Conservation (phyloP, 352 stramenopile species). For the Phytophthora uliginosa region DNA sequence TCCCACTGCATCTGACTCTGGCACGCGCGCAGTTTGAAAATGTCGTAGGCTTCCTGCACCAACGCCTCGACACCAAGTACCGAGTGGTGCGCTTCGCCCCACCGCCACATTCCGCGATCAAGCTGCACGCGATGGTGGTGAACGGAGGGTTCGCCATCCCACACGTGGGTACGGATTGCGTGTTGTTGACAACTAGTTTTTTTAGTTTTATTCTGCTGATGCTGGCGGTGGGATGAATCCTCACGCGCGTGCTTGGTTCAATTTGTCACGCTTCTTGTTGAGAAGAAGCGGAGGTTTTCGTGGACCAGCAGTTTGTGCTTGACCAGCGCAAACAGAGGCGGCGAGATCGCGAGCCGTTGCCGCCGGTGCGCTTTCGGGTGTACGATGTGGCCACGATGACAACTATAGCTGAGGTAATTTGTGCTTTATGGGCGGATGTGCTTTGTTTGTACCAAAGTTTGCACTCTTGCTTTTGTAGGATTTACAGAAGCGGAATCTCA, state of each 20-base stretch:
- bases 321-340: conserved; percentile 33
- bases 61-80: conserved; percentile 57
- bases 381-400: conserved; percentile 54
- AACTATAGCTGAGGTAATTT: conserved; percentile 48
- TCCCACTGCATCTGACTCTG: conserved; percentile 6
- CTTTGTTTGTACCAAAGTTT: not conserved
- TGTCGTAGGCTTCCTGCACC: conserved; percentile 51
- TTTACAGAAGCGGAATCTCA: conserved; percentile 46
- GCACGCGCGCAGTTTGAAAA: conserved; percentile 57
- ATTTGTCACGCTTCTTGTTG: not conserved
- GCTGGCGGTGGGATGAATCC: not conserved
- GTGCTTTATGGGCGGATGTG: not conserved
- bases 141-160: conserved; percentile 61
- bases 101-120: conserved; percentile 17
- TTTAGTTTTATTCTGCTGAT: not conserved
- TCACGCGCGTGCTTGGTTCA: not conserved
- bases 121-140: conserved; percentile 60
- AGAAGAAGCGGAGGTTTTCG: conserved; percentile 60
- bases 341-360: conserved; percentile 11
- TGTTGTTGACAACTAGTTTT: not conserved
- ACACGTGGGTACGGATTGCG: conserved; percentile 53
- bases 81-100: conserved; percentile 58
- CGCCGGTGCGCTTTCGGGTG: conserved; percentile 48
- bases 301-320: conserved; percentile 49
- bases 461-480: conserved; percentile 19